These are phyloP conservation scores for Tetrahymena malaccensis DNA, from an alignment of 73 alveolate species.

Conservation along the genomic window DNA sequence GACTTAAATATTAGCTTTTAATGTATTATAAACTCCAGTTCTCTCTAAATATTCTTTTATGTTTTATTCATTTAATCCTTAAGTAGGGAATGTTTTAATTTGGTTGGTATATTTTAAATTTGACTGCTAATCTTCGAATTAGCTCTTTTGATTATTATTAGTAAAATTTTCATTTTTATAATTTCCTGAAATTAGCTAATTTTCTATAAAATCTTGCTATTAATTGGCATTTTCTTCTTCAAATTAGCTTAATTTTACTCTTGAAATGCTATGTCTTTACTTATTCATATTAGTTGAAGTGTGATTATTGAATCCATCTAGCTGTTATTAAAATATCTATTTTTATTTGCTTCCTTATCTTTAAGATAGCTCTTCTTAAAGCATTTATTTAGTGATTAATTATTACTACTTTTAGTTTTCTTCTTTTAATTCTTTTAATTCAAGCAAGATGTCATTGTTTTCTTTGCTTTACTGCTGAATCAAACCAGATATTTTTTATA, in stretches of 20 bases:
- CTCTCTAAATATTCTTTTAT: neutral
- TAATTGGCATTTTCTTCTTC: neutral
- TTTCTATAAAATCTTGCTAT: neutral
- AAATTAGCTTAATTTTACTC: neutral
- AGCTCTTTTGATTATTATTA: neutral
- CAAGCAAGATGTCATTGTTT: neutral
- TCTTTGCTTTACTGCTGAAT: neutral
- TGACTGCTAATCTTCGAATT: neutral
- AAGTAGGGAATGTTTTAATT: neutral
- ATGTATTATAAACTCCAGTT: neutral
- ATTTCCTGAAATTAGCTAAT: neutral
- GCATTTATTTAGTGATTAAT: neutral
- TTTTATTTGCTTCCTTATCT: neutral
- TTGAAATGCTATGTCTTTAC: neutral
- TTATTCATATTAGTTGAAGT: neutral
- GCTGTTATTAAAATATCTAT: neutral
- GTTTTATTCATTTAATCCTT: neutral
- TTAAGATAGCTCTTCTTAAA: neutral
- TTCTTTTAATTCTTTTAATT: neutral
- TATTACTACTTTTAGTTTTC: neutral
- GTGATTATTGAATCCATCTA: neutral
- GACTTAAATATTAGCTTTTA: neutral
- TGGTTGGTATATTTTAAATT: neutral
- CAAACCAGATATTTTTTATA: neutral
- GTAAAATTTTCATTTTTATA: neutral